Conservation (phyloP, 495 filamentous ascomycete genomes). For the Xylaria palmicola region DNA sequence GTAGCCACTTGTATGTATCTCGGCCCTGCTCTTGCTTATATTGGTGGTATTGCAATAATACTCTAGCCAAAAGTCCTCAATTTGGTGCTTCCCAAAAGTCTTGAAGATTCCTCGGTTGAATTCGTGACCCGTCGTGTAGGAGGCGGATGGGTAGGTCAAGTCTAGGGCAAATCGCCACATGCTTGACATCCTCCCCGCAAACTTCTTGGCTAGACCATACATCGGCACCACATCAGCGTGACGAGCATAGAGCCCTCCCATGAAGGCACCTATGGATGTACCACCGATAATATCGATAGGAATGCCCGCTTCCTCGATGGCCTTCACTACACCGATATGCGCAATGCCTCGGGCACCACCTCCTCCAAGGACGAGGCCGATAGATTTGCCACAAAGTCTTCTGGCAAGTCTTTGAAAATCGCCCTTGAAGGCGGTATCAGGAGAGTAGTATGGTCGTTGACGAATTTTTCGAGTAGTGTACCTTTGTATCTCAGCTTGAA, state of each 20-base stretch:
- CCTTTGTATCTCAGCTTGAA: slow-evolving; percentile 96
- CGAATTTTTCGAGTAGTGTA: slow-evolving; percentile 86
- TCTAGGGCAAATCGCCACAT: slow-evolving; percentile 97
- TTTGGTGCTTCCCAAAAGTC: slow-evolving; percentile 91
- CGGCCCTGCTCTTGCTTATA: slow-evolving; percentile 82
- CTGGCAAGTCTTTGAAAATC: slow-evolving; percentile 94
- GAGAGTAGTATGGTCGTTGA: slow-evolving; percentile 84
- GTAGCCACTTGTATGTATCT: slow-evolving; percentile 93
- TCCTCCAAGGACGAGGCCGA: slow-evolving; percentile 90
- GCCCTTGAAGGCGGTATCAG: slow-evolving; percentile 90
- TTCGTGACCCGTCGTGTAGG: slow-evolving; percentile 96
- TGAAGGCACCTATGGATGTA: slow-evolving; percentile 97
- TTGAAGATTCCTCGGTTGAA: slow-evolving; percentile 99
- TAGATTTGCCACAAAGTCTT: slow-evolving; percentile 87
- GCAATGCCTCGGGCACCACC: slow-evolving; percentile 89
- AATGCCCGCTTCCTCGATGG: slow-evolving; percentile 93
- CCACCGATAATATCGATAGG: slow-evolving; percentile 95
- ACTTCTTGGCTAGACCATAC: slow-evolving; percentile 95
- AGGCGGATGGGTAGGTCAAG: slow-evolving; percentile 89
- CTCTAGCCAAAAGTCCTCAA: slow-evolving; percentile 98
- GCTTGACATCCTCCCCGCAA: slow-evolving; percentile 92
- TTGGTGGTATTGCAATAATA: slow-evolving; percentile 99
- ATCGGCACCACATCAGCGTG: slow-evolving; percentile 97
- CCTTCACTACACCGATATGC: slow-evolving; percentile 90
- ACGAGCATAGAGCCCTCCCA: slow-evolving; percentile 90